Evolutionary conservation across 805 yeast genomes (phyloP).

Genomic region (Lipomyces starkeyi): DNA sequence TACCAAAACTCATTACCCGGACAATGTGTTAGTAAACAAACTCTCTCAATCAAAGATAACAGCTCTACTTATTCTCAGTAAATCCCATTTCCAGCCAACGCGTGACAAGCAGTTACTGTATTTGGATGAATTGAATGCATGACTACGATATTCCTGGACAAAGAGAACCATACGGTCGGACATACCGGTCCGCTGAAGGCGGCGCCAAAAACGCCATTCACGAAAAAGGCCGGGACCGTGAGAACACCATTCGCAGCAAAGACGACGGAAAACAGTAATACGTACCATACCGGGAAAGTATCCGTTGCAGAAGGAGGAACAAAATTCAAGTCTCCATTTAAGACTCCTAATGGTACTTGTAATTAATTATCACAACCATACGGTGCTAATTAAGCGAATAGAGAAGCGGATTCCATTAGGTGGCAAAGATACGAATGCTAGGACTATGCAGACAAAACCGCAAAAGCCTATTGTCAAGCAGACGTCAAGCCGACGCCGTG

Average conservation of each 20-base stretch:
- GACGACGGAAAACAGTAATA: conserved; percentile 23
- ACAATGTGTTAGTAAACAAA: too few species aligned
- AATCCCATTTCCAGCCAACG: too few species aligned
- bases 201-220: conserved; percentile 34
- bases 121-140: conserved; percentile 4
- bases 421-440: conserved; percentile 39
- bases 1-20: too few species aligned
- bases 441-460: not conserved
- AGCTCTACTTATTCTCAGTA: too few species aligned
- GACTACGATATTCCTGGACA: conserved; percentile 33
- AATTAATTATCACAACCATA: not conserved
- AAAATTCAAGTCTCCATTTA: conserved; percentile 19
- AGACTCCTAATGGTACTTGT: conserved; percentile 32
- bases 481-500: conserved; percentile 13
- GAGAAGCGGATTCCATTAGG: conserved; percentile 38
- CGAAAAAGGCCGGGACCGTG: conserved; percentile 12
- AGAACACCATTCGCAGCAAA: conserved; percentile 31
- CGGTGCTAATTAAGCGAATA: not conserved
- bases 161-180: conserved; percentile 27
- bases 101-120: not conserved
- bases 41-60: too few species aligned
- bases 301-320: conserved; percentile 6
- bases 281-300: conserved; percentile 14
- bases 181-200: conserved; percentile 6
- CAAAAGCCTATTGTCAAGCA: not conserved